These are phyloP conservation scores for Rosa rugosa DNA, from an alignment of 306 rosid genomes.

Conservation along the genomic window DNA sequence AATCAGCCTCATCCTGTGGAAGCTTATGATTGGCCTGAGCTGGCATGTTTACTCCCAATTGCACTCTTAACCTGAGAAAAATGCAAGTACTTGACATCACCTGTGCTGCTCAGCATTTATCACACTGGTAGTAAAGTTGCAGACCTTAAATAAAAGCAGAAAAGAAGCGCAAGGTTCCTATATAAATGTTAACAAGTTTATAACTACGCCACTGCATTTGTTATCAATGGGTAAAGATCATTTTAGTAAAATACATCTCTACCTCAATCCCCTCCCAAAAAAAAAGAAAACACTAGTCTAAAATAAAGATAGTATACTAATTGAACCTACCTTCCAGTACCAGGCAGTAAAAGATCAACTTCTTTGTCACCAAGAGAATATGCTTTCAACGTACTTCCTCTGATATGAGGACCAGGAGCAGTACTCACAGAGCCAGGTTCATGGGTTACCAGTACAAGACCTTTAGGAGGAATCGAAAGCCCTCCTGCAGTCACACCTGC, in stretches of 20 bases:
- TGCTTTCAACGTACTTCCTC: conserved; percentile 82
- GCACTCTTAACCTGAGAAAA: conserved; percentile 72
- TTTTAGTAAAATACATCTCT: too few species aligned
- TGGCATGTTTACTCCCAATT: conserved; percentile 97
- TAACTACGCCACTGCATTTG: not conserved
- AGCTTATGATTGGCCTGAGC: conserved; percentile 67
- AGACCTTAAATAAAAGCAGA: not conserved
- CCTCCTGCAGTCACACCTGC: conserved; percentile 54
- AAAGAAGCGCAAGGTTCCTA: not conserved
- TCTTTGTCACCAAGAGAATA: conserved; percentile 85
- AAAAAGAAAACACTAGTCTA: not conserved
- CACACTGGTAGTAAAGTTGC: not conserved
- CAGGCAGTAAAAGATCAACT: conserved; percentile 90
- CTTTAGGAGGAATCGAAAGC: conserved; percentile 55
- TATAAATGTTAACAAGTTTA: not conserved
- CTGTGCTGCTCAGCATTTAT: not conserved
- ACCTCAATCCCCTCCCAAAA: too few species aligned
- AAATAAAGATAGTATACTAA: not conserved
- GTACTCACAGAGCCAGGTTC: conserved; percentile 74
- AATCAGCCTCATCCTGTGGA: conserved; percentile 43
- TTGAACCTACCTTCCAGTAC: conserved; percentile 76
- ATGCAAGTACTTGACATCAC: conserved; percentile 1
- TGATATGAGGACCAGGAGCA: conserved; percentile 88
- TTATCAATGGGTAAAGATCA: too few species aligned
- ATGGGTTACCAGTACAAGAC: conserved; percentile 73